phyloP scores from a whole-genome alignment of 768 basidiomycete genomes.

The Kwoniella dejecticola region DNA sequence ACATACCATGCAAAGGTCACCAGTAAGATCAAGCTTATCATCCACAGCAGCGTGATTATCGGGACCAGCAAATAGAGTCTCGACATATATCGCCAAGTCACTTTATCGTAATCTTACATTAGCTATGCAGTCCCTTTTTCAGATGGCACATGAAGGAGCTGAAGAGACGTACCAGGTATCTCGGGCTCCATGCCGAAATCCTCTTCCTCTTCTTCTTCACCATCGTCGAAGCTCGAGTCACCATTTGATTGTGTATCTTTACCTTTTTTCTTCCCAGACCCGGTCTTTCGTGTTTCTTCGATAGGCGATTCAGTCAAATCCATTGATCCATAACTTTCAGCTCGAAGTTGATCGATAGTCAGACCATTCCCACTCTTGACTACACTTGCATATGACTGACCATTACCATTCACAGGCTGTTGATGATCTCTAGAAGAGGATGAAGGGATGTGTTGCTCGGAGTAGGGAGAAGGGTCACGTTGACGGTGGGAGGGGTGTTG shows the following conservation, averaged over 20 bases:
- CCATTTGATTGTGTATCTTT: neutral
- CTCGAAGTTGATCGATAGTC: slow-evolving; percentile 1
- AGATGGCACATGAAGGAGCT: neutral
- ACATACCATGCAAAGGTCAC: slow-evolving; percentile 52
- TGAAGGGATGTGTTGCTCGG: slow-evolving; percentile 1
- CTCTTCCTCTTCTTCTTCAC: slow-evolving; percentile 24
- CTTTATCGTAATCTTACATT: slow-evolving; percentile 17
- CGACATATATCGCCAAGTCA: slow-evolving; percentile 48
- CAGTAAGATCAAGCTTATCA: slow-evolving; percentile 36
- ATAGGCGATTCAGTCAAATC: neutral
- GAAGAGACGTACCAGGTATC: slow-evolving; percentile 34
- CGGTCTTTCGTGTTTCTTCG: neutral
- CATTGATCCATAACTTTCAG: neutral
- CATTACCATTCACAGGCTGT: neutral
- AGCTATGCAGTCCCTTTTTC: neutral
- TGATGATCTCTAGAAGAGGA: neutral
- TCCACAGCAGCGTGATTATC: slow-evolving; percentile 37
- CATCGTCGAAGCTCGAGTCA: neutral
- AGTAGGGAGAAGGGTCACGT: neutral
- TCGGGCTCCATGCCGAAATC: slow-evolving; percentile 31
- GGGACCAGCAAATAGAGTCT: slow-evolving; percentile 50
- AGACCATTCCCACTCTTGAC: slow-evolving; percentile 8
- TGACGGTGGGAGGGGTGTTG: too few species aligned
- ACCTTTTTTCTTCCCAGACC: neutral
- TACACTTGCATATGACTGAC: slow-evolving; percentile 9